Evolutionary conservation across 2,329 filamentous ascomycete species (phyloP).

Genomic region (Scopulariopsis brevicaulis): DNA sequence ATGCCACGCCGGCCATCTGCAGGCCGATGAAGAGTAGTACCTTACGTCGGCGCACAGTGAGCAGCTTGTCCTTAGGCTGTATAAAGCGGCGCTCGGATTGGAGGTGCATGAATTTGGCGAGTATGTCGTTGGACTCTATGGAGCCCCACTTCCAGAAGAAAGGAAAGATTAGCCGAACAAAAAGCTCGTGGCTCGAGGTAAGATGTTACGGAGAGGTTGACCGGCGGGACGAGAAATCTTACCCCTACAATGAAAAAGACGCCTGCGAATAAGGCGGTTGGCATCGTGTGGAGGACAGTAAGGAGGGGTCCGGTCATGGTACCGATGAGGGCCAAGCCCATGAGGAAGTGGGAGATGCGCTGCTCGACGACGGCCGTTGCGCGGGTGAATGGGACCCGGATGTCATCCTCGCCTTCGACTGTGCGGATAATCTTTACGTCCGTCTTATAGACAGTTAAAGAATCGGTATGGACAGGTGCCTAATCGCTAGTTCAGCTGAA

Average conservation of each 20-base stretch:
- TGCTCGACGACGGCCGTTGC: conserved; percentile 41
- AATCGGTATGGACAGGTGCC: conserved; percentile 47
- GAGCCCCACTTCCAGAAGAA: conserved; percentile 22
- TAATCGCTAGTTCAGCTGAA: conserved; percentile 12
- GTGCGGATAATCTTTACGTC: conserved; percentile 26
- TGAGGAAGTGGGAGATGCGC: conserved; percentile 41
- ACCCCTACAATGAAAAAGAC: conserved; percentile 48
- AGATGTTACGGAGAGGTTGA: neutral
- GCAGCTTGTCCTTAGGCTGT: conserved; percentile 32
- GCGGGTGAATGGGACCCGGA: conserved; percentile 27
- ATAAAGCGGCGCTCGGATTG: conserved; percentile 32
- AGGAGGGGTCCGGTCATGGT: conserved; percentile 45
- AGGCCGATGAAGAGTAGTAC: conserved; percentile 37
- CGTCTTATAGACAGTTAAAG: conserved; percentile 29
- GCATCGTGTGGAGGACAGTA: conserved; percentile 39
- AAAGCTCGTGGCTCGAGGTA: neutral
- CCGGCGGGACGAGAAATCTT: conserved; percentile 12
- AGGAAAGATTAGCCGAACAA: neutral
- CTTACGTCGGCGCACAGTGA: conserved; percentile 26
- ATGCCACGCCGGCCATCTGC: conserved; percentile 37
- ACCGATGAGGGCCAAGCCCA: conserved; percentile 39
- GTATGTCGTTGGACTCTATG: conserved; percentile 41
- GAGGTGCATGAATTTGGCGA: conserved; percentile 36
- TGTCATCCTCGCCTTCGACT: conserved; percentile 26
- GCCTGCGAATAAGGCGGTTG: conserved; percentile 39